Evolutionary conservation across 2,329 filamentous ascomycete genomes (phyloP), one percentile per base, ranked within the genome.

Genomic region (Trichoderma polysporum): DNA sequence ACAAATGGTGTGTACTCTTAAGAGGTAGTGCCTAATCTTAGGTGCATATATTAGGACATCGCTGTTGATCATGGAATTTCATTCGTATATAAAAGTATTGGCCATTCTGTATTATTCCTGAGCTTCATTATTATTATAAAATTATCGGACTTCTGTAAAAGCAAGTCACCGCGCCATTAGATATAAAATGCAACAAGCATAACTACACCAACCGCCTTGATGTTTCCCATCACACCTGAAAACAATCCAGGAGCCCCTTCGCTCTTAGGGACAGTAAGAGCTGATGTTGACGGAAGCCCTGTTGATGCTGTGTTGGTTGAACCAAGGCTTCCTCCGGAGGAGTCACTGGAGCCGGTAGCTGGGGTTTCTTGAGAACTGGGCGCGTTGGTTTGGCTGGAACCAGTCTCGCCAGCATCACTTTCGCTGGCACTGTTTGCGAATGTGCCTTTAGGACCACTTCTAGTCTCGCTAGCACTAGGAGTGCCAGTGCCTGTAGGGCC

Each of bases 101-200:
- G 12, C 12, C 41, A 19, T 45, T 19, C 39, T 9, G n/a, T 45
- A 19, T 19, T 45, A 45, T 9, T 22, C n/a, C 13, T 45, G 13
- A n/a, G n/a, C 12, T 10, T 45, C 41, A 22, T 45, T 45, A 45
- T 45, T 19, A 22, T 45, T 45, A 45, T 12, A 22, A 19, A 12
- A n/a, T 41, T n/a, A 41, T 41, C n/a, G n/a, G 7, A 19, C 5
- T 61, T n/a, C 17, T 7, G 13, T 10, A 17, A 31, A 39, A 22
- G 2, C 31, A 27, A 12, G 8, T 5, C 3, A 27, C 22, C 27
- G 35, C 35, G 8, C 6, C 25, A 25, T 56, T 56, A 56, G 13
- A 64, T 19, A 37, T 47, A 54, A 31, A 64, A 33, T 56, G 37
- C 61, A 13, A 47, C 19, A 45, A 64, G 25, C 61, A 64, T 64